Conservation (phyloP, 2,329 filamentous ascomycete genomes). For the Cladosporium colombiae region DNA sequence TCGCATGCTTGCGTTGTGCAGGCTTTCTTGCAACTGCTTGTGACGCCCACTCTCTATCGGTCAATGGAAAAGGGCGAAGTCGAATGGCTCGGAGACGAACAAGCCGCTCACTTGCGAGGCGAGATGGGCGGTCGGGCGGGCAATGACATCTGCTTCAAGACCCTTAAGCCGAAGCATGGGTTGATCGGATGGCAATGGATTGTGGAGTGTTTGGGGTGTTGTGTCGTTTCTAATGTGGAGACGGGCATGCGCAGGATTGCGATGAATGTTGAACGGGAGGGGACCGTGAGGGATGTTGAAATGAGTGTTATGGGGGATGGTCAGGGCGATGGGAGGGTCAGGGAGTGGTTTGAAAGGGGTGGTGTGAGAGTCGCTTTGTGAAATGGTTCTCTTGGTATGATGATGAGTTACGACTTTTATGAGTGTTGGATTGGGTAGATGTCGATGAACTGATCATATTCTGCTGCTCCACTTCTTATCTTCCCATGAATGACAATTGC, state of each 20-base stretch:
- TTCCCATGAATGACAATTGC: too few species aligned
- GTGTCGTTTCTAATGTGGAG: conserved; percentile 26
- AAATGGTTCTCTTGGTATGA: background rate
- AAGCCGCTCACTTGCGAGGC: conserved; percentile 28
- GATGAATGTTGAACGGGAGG: background rate
- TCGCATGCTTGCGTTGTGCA: conserved; percentile 34
- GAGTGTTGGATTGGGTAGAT: background rate
- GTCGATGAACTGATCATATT: background rate
- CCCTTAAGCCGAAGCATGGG: conserved; percentile 18
- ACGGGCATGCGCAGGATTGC: conserved; percentile 13
- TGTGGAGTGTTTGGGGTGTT: conserved; percentile 22
- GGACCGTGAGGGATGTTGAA: conserved; percentile 13
- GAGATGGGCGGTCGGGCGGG: conserved; percentile 18
- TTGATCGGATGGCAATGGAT: conserved; percentile 25
- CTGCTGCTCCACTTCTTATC: background rate
- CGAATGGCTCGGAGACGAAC: conserved; percentile 33
- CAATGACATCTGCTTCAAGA: conserved; percentile 15
- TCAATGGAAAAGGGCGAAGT: conserved; percentile 34
- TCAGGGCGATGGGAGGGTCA: conserved; percentile 15
- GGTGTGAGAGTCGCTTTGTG: background rate
- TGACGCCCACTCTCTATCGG: conserved; percentile 25
- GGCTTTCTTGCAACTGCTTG: conserved; percentile 35
- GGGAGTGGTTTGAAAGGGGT: conserved; percentile 16
- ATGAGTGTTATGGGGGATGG: conserved; percentile 17
- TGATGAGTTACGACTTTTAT: conserved; percentile 4